These are phyloP conservation scores for Curvularia hawaiiensis DNA, from an alignment of 2,329 filamentous ascomycete genomes.

Conservation along the genomic window DNA sequence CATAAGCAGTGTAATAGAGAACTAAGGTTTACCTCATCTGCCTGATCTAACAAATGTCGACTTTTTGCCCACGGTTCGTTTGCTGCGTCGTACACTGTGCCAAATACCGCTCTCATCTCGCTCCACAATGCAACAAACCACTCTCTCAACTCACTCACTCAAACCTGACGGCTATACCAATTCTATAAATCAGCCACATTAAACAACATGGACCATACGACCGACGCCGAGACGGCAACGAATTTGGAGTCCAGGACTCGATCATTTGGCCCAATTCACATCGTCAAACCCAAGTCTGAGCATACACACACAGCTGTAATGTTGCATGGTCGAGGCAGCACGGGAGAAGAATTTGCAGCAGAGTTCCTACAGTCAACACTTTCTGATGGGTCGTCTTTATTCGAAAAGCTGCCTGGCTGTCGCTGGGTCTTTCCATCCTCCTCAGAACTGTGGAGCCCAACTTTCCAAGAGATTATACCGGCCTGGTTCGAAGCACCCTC, in stretches of 20 bases:
- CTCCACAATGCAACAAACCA: neutral
- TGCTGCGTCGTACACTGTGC: no score
- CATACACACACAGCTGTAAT: neutral
- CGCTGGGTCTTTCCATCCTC: neutral
- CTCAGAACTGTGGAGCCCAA: neutral
- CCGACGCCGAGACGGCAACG: neutral
- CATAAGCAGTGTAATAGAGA: no score
- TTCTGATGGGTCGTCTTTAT: neutral
- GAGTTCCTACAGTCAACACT: neutral
- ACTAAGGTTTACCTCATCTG: no score
- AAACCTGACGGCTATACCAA: neutral
- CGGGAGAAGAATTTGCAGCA: neutral
- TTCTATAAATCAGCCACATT: neutral
- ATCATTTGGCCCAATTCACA: neutral
- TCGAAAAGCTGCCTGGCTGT: neutral
- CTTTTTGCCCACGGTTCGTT: no score
- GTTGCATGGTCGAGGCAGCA: neutral
- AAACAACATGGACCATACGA: neutral
- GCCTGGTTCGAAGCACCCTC: neutral
- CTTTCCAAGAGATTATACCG: neutral
- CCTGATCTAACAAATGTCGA: no score
- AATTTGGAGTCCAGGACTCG: neutral
- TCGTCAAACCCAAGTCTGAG: neutral
- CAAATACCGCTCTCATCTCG: neutral
- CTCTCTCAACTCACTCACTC: neutral